Base-by-base conservation (phyloP, 257 asterid genomes). In the Solanum peruvianum region DNA sequence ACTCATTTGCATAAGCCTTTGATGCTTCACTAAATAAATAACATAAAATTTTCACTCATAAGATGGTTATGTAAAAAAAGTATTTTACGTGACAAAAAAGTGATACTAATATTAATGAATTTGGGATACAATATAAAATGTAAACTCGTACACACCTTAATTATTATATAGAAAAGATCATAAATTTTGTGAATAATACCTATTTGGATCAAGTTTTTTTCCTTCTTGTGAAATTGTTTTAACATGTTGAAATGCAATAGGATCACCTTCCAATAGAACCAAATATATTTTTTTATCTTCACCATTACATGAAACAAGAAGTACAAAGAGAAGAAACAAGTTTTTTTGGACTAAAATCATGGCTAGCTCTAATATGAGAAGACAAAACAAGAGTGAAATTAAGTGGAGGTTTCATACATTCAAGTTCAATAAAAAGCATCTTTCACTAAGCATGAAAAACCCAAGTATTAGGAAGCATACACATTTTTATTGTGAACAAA, bases 191-290 rank as follows among this genome's bases (percentile, higher is more conserved):
- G 3, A 10, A 87, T 83, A 94, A 87, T 84, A 94, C 98, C 96
- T 92, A 88, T 80, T 89, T 83, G 37, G 77, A 86, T 86, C 41
- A 25, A 25, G 35, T 47, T 37, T 83, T 66, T 88, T 88, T 6
- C 75, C 91, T 75, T 87, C 83, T 49, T 90, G 70, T 73, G 83
- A 76, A 58, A 76, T 66, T 62, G 14, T 33, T 58, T 91, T 58
- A 42, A 81, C 85, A 71, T 86, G 91, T 88, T 83, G 92, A 90
- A 96, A 95, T 27, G 98, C 98, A 41, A 88, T 96, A 5, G 97
- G 95, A 33, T 93, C 93, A 29, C 97, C 99, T 56, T 96, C 98
- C 66, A 93, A 89, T 64, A 93, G 83, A 84, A 96, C 93, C 83
- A 94, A 81, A 87, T 94, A 96, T 83, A 91, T 93, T 27, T 90